phyloP scores from a whole-genome alignment of 768 basidiomycete species.

The Dioszegia crocea region DNA sequence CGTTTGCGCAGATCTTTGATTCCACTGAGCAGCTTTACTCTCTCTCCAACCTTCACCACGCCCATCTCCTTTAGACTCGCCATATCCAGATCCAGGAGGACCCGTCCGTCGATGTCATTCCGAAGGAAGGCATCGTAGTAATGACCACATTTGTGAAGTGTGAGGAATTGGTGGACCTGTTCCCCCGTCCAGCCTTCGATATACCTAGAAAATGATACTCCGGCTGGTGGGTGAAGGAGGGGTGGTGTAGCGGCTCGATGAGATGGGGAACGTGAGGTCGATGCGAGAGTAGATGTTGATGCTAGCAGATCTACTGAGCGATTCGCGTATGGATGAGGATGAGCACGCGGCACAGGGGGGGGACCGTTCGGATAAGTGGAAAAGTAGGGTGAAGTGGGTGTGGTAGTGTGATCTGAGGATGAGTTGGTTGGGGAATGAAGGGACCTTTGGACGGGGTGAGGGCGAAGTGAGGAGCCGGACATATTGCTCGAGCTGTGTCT shows the following conservation, averaged over 20 bases:
- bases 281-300: constrained; percentile 7
- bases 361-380: not conserved
- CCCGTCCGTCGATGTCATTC: constrained; percentile 88
- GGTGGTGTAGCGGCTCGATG: constrained; percentile 34
- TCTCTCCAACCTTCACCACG: constrained; percentile 81
- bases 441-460: not conserved
- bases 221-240: constrained; percentile 25
- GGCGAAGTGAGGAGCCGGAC: constrained; percentile 1
- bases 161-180: constrained; percentile 65
- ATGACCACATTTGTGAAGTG: constrained; percentile 66
- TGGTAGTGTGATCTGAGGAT: constrained; percentile 35
- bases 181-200: constrained; percentile 47
- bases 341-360: not conserved
- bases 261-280: constrained; percentile 5
- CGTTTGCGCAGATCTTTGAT: constrained; percentile 72
- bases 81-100: constrained; percentile 88
- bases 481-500: not conserved
- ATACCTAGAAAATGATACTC: constrained; percentile 35
- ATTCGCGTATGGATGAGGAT: constrained; percentile 7
- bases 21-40: constrained; percentile 77
- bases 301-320: constrained; percentile 1
- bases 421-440: constrained; percentile 33
- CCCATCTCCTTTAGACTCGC: constrained; percentile 83
- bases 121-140: constrained; percentile 59
- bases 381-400: constrained; percentile 42